Evolutionary conservation across 2,329 filamentous ascomycete genomes (phyloP).

Genomic region (Bertia moriformis): DNA sequence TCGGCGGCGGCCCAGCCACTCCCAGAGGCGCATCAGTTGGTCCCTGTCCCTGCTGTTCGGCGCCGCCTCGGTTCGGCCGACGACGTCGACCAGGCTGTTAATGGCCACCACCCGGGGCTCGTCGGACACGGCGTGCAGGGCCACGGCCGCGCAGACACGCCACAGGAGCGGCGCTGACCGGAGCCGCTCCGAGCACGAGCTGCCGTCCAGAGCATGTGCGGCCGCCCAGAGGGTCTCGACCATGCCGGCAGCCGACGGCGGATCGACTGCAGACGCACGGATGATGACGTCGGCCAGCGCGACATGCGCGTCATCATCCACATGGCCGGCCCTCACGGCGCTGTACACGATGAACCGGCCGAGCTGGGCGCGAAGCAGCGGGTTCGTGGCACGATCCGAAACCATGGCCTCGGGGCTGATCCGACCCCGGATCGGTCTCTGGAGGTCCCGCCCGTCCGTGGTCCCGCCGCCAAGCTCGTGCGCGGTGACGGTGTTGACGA

Average conservation of each 20-base stretch:
- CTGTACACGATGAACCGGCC: not conserved
- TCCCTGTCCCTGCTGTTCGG: no score
- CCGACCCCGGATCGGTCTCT: slow-evolving; percentile 1
- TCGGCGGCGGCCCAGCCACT: no score
- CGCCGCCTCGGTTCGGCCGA: slow-evolving; percentile 16
- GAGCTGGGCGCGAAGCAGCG: not conserved
- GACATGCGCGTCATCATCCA: no score
- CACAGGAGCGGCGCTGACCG: slow-evolving; percentile 15
- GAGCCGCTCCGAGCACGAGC: no score
- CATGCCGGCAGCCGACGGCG: slow-evolving; percentile 23
- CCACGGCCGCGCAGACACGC: slow-evolving; percentile 24
- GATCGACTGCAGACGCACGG: slow-evolving; percentile 19
- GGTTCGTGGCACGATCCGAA: not conserved
- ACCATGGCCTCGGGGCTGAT: slow-evolving; percentile 2
- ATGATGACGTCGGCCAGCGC: slow-evolving; percentile 16
- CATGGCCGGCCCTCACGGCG: slow-evolving; percentile 4
- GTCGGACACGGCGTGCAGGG: slow-evolving; percentile 18
- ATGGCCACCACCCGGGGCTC: slow-evolving; percentile 32
- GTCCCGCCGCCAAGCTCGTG: slow-evolving; percentile 8
- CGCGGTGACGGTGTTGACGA: slow-evolving; percentile 24
- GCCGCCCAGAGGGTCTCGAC: slow-evolving; percentile 21
- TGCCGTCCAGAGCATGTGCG: slow-evolving; percentile 10
- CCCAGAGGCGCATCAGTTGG: no score
- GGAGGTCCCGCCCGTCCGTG: slow-evolving; percentile 14
- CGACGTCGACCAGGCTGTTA: slow-evolving; percentile 25